Evolutionary conservation across 768 basidiomycete species (phyloP).

Genomic region (Hygrophoropsis aurantiaca): DNA sequence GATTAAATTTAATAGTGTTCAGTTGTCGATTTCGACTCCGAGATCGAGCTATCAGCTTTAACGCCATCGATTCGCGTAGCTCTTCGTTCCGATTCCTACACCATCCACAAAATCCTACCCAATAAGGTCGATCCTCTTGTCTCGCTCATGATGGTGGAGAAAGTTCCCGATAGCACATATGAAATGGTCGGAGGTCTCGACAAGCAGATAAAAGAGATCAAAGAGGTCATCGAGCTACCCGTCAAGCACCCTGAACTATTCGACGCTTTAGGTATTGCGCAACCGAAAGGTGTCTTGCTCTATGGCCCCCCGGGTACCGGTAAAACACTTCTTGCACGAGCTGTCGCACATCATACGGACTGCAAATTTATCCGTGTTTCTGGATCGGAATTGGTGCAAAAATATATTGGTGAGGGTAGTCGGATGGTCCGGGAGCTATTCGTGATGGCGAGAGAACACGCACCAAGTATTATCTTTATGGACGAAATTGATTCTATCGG

Average conservation of each 20-base stretch:
- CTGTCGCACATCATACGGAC: conserved; percentile 96
- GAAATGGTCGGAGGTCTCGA: conserved; percentile 99
- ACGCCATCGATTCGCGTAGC: conserved; percentile 90
- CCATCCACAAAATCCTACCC: conserved; percentile 93
- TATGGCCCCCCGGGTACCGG: conserved; percentile 97
- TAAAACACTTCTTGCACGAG: conserved; percentile 92
- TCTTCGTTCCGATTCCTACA: conserved; percentile 93
- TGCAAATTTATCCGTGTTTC: conserved; percentile 97
- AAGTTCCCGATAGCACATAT: conserved; percentile 98
- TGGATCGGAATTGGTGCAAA: conserved; percentile 93
- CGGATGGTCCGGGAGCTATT: conserved; percentile 97
- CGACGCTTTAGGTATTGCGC: conserved; percentile 93
- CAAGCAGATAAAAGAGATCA: conserved; percentile 98
- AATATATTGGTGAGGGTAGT: conserved; percentile 96
- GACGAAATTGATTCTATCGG: conserved; percentile 99
- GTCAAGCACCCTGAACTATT: conserved; percentile 98
- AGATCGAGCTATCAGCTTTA: conserved; percentile 77
- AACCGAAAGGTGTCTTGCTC: conserved; percentile 93
- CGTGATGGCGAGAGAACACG: conserved; percentile 97
- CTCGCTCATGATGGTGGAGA: conserved; percentile 99
- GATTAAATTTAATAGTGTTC: not conserved
- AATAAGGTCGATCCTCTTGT: conserved; percentile 99
- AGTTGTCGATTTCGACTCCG: conserved; percentile 94
- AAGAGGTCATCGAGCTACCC: conserved; percentile 97
- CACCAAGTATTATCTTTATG: conserved; percentile 99